These are phyloP conservation scores for Fraxinus sp. DNA, from an alignment of 305 asterid genomes.

Conservation along the genomic window DNA sequence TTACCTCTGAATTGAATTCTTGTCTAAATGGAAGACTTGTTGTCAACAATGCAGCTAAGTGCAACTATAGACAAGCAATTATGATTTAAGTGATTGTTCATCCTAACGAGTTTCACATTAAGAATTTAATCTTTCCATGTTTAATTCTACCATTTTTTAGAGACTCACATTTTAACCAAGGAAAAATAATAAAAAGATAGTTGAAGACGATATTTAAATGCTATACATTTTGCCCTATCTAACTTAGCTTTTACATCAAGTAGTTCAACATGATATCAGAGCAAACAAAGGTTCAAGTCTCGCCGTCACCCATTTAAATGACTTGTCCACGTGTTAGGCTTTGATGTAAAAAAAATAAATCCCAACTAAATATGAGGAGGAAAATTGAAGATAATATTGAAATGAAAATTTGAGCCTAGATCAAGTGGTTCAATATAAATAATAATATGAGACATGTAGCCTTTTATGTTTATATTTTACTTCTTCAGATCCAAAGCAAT, in stretches of 20 bases:
- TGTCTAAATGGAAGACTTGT: not conserved
- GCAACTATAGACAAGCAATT: not conserved
- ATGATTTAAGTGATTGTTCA: conserved; percentile 12
- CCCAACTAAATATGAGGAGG: not conserved
- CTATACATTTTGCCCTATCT: not conserved
- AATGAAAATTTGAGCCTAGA: not conserved
- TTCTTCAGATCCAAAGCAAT: conserved; percentile 21
- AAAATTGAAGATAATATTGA: not conserved
- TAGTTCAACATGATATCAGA: not conserved
- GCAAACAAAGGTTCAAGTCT: not conserved
- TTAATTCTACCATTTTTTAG: conserved; percentile 16
- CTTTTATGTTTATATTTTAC: conserved; percentile 8
- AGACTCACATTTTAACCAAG: conserved; percentile 2
- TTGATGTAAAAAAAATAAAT: not conserved
- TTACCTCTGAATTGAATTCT: not conserved
- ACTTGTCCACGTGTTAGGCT: not conserved
- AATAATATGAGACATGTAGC: conserved; percentile 9
- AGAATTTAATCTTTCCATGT: conserved; percentile 4
- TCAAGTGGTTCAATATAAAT: not conserved
- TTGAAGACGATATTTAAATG: not conserved
- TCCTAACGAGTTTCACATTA: conserved; percentile 9
- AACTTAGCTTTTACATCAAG: not conserved
- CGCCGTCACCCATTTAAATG: not conserved
- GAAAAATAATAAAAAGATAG: not conserved
- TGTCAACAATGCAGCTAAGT: not conserved